These are phyloP conservation scores for Leishmania major DNA, from an alignment of 208 protist genomes.

Conservation along the genomic window DNA sequence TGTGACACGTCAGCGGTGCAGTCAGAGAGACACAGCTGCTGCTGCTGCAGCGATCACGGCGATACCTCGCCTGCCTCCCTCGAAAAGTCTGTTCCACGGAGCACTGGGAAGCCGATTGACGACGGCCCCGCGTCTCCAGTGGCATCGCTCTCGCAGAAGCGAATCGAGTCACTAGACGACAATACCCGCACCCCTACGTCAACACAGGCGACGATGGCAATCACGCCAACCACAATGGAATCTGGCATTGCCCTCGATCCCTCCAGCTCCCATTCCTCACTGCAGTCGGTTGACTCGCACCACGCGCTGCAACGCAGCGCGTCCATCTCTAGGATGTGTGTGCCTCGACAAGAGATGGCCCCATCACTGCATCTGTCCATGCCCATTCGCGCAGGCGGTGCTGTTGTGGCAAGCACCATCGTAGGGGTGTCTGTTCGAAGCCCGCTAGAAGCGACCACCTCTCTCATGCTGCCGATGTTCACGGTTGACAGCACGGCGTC, in stretches of 20 bases:
- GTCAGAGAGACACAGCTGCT: neutral
- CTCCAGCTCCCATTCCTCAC: neutral
- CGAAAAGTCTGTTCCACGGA: neutral
- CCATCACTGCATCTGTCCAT: neutral
- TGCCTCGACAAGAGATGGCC: neutral
- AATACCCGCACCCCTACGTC: neutral
- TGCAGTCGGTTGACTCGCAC: neutral
- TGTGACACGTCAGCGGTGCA: neutral
- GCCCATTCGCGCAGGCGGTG: neutral
- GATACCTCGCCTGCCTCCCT: constrained; percentile 9
- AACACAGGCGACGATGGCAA: neutral
- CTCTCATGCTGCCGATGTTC: constrained; percentile 16
- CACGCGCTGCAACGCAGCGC: neutral
- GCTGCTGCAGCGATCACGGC: neutral
- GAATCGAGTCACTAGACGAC: neutral
- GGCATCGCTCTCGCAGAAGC: neutral
- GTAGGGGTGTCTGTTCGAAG: neutral
- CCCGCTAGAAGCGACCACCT: neutral
- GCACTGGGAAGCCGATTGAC: neutral
- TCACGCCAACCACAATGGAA: neutral
- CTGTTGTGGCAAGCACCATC: neutral
- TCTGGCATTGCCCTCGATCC: neutral
- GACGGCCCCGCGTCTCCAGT: neutral
- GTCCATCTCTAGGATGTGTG: neutral
- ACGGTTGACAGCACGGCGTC: constrained; percentile 19